These are phyloP conservation scores for Pichia membranifaciens DNA, from an alignment of 805 yeast genomes.

Conservation along the genomic window DNA sequence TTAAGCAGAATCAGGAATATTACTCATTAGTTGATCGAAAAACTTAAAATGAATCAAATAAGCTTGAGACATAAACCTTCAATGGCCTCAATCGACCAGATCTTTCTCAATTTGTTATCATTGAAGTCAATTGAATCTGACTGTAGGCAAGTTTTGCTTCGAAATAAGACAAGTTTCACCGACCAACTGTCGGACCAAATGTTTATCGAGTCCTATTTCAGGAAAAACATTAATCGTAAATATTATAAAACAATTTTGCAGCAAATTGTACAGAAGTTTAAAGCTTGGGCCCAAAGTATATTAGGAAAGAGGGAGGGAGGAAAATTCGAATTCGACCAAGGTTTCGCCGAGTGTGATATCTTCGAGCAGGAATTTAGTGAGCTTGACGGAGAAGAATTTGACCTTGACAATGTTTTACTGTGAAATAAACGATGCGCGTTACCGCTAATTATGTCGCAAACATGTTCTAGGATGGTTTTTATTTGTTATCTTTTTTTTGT, in stretches of 20 bases:
- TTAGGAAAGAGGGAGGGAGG: neutral
- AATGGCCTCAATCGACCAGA: neutral
- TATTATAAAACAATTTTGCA: neutral
- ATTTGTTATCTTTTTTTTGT: neutral
- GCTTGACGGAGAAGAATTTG: conserved; percentile 7
- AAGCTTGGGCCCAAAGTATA: conserved; percentile 2
- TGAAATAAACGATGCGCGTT: too few species aligned
- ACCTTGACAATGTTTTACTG: conserved; percentile 5
- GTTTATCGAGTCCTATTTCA: neutral
- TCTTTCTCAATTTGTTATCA: neutral
- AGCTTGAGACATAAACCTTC: neutral
- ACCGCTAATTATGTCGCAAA: too few species aligned
- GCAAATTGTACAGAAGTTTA: conserved; percentile 6
- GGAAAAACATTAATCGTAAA: neutral
- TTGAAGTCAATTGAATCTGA: neutral
- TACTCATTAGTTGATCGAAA: too few species aligned
- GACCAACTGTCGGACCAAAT: conserved; percentile 3
- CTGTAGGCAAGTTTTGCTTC: neutral
- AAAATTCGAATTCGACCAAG: neutral
- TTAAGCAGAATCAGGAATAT: too few species aligned
- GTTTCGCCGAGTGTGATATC: conserved; percentile 5
- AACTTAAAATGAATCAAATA: too few species aligned
- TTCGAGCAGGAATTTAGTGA: conserved; percentile 10
- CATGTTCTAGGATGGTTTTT: neutral
- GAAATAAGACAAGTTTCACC: conserved; percentile 9